Conservation (phyloP, 306 rosid species). For the Carpinus fangiana region DNA sequence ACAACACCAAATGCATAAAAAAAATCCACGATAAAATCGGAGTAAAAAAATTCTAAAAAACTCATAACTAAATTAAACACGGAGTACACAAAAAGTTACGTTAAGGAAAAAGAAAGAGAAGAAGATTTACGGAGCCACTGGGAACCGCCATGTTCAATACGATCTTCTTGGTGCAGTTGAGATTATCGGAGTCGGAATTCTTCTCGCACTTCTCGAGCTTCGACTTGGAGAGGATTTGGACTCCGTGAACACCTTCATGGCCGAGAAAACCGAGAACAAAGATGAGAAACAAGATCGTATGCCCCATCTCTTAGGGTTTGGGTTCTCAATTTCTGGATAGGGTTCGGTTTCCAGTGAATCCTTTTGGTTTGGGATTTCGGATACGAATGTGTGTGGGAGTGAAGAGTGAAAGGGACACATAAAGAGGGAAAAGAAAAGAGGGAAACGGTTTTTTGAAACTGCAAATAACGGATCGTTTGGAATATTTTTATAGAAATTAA, state of each 20-base stretch:
- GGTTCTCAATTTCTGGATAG: conserved; percentile 7
- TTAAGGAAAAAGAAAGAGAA: background rate
- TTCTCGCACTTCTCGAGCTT: conserved; percentile 88
- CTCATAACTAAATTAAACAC: background rate
- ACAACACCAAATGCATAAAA: background rate
- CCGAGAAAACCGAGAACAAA: conserved; percentile 20
- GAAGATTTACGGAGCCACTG: conserved; percentile 66
- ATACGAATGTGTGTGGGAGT: background rate
- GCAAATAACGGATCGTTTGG: conserved; percentile 16
- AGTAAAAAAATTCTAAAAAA: background rate
- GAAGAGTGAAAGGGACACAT: background rate
- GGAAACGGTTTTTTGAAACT: conserved; percentile 6
- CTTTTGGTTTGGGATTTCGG: background rate
- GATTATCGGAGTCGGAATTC: conserved; percentile 56
- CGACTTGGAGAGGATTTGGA: conserved; percentile 86
- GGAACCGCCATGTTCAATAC: conserved; percentile 85
- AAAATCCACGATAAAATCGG: background rate
- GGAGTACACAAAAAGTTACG: background rate
- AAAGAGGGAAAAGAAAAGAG: background rate
- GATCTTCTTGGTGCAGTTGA: conserved; percentile 82
- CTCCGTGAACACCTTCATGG: conserved; percentile 29
- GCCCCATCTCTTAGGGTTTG: conserved; percentile 5
- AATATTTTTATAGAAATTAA: too few relatives aligned
- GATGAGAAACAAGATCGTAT: conserved; percentile 25
- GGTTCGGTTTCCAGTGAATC: background rate